Percentiles rank a stretch among this genome's conserved stretches.
These are phyloP conservation scores for Scheffersomyces lignicola DNA, from an alignment of 1,139 yeast species.

Conservation along the genomic window DNA sequence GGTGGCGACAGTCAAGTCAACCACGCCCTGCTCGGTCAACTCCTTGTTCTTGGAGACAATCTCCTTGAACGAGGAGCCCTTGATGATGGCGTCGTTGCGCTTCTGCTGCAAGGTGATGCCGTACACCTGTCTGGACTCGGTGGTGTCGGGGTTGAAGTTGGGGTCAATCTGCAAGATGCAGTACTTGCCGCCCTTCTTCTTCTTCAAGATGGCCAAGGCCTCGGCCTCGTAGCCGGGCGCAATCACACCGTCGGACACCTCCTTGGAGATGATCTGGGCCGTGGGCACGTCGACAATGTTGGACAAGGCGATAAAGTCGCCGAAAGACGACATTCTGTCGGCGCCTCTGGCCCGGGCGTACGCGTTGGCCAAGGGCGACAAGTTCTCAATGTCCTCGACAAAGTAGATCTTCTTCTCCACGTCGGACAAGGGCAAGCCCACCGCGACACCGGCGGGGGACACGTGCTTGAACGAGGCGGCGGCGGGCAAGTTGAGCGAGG, in stretches of 20 bases:
- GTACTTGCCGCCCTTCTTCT: conserved; percentile 97
- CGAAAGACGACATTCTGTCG: conserved; percentile 98
- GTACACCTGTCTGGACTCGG: conserved; percentile 92
- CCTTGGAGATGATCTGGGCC: conserved; percentile 94
- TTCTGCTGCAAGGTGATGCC: conserved; percentile 95
- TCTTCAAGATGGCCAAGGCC: conserved; percentile 82
- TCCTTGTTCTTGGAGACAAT: conserved; percentile 84
- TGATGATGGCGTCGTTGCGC: conserved; percentile 96
- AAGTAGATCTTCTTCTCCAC: conserved; percentile 93
- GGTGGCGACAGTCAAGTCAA: conserved; percentile 95
- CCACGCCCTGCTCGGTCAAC: conserved; percentile 86
- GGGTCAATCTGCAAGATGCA: conserved; percentile 96
- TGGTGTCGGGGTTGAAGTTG: conserved; percentile 75
- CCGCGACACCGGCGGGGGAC: conserved; percentile 98
- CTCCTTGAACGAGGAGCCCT: conserved; percentile 83
- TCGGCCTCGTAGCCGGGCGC: conserved; percentile 96
- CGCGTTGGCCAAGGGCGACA: conserved; percentile 95
- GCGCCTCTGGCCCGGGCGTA: conserved; percentile 99
- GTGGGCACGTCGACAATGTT: conserved; percentile 96
- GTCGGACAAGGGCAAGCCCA: conserved; percentile 88
- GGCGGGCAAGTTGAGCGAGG: conserved; percentile 92
- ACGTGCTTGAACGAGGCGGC: conserved; percentile 99
- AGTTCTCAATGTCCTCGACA: conserved; percentile 89
- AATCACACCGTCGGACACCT: conserved; percentile 97
- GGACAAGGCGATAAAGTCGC: conserved; percentile 96